Percentiles rank a stretch among this genome's conserved stretches.
phyloP scores from a whole-genome alignment of 1,139 yeast species.

The Yarrowia galli region DNA sequence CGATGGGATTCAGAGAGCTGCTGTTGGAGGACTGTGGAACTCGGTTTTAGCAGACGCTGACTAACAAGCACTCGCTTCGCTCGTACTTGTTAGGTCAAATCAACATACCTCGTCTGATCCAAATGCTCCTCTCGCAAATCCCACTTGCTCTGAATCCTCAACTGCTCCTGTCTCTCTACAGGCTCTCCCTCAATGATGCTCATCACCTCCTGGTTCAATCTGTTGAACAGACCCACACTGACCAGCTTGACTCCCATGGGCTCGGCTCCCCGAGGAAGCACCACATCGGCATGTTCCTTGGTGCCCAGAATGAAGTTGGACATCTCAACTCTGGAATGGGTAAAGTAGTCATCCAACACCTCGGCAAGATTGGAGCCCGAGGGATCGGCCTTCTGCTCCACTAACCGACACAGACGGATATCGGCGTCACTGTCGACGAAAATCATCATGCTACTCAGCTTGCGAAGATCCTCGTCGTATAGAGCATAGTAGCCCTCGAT shows the following conservation, averaged over 20 bases:
- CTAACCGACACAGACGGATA: conserved; percentile 70
- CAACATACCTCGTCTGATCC: conserved; percentile 31
- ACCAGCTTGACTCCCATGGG: conserved; percentile 67
- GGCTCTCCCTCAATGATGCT: conserved; percentile 38
- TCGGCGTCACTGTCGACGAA: conserved; percentile 91
- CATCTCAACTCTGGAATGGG: conserved; percentile 78
- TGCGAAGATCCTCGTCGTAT: conserved; percentile 66
- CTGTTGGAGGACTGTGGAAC: no score
- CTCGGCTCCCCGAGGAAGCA: conserved; percentile 75
- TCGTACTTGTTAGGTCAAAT: conserved; percentile 9
- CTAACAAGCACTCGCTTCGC: neutral
- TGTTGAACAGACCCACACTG: conserved; percentile 73
- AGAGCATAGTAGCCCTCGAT: conserved; percentile 85
- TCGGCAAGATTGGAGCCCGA: conserved; percentile 52
- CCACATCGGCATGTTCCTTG: conserved; percentile 78
- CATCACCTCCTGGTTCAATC: conserved; percentile 47
- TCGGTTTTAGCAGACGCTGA: no score
- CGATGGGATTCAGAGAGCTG: no score
- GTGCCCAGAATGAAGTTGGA: conserved; percentile 76
- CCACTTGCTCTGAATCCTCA: conserved; percentile 36
- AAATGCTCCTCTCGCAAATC: conserved; percentile 32
- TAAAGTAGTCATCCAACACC: conserved; percentile 67
- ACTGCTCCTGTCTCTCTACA: conserved; percentile 19
- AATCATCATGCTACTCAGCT: conserved; percentile 68
- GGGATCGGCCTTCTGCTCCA: conserved; percentile 54